Evolutionary conservation across 805 yeast species (phyloP).

Genomic region (Saturnispora sekii): DNA sequence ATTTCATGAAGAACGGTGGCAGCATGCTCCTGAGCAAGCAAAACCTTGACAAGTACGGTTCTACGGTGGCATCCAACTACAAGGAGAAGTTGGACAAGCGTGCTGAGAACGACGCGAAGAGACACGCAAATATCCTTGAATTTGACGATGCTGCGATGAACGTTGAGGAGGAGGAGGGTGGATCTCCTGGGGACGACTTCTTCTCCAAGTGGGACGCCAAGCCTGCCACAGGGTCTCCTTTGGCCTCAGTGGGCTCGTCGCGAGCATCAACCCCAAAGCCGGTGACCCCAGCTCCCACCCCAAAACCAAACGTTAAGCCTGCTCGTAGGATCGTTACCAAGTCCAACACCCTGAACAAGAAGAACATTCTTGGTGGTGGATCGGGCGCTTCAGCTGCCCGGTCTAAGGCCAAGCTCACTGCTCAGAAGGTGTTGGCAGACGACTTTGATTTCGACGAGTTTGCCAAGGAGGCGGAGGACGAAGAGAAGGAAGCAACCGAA

Average conservation of each 20-base stretch:
- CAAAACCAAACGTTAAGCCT: conserved; percentile 18
- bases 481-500: conserved; percentile 56
- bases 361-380: conserved; percentile 30
- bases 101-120: conserved; percentile 53
- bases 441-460: conserved; percentile 51
- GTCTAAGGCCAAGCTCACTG: conserved; percentile 47
- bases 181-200: conserved; percentile 65
- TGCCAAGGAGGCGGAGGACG: conserved; percentile 73
- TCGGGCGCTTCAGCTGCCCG: conserved; percentile 36
- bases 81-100: conserved; percentile 68
- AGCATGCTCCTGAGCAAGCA: conserved; percentile 56
- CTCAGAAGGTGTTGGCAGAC: conserved; percentile 43
- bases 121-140: conserved; percentile 66
- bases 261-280: conserved; percentile 15
- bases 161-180: conserved; percentile 49
- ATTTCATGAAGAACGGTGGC: conserved; percentile 78
- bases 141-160: conserved; percentile 38
- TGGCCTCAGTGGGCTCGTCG: conserved; percentile 25
- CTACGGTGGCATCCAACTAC: conserved; percentile 71
- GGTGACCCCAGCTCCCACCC: conserved; percentile 15
- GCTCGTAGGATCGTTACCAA: conserved; percentile 28
- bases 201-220: conserved; percentile 90
- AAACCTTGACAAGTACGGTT: conserved; percentile 70
- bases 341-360: conserved; percentile 14
- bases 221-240: conserved; percentile 39